Percentiles rank a stretch among this genome's conserved stretches.
phyloP scores from a whole-genome alignment of 768 basidiomycete genomes.

The Psilocybe sp. region DNA sequence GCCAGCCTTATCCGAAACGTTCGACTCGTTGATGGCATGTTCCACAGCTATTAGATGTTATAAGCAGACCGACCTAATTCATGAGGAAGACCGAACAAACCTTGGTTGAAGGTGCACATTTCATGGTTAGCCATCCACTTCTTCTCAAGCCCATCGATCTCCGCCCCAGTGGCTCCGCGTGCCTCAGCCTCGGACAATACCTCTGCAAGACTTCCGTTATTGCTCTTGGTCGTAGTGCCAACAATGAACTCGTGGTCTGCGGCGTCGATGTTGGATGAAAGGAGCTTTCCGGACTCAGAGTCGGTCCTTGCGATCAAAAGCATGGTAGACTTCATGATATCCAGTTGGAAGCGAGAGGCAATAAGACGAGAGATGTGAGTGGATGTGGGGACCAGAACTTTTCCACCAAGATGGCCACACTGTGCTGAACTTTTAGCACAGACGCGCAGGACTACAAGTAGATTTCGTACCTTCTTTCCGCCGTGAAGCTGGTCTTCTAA shows the following conservation, averaged over 20 bases:
- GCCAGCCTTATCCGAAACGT: conserved; percentile 48
- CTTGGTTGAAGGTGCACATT: conserved; percentile 83
- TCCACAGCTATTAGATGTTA: conserved; percentile 47
- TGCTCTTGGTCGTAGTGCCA: conserved; percentile 51
- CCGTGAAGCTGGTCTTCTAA: conserved; percentile 94
- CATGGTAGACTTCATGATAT: conserved; percentile 86
- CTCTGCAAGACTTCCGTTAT: conserved; percentile 57
- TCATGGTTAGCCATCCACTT: conserved; percentile 70
- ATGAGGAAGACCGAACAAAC: conserved; percentile 35
- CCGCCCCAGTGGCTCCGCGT: conserved; percentile 57
- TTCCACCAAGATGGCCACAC: conserved; percentile 89
- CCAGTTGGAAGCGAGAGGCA: conserved; percentile 86
- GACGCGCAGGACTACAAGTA: neutral
- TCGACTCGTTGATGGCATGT: conserved; percentile 49
- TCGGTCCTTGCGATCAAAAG: conserved; percentile 91
- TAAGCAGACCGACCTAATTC: neutral
- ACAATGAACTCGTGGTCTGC: conserved; percentile 78
- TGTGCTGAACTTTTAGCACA: conserved; percentile 20
- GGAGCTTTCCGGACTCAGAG: conserved; percentile 80
- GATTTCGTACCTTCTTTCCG: conserved; percentile 70
- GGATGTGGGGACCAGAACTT: conserved; percentile 88
- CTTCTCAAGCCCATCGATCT: conserved; percentile 71
- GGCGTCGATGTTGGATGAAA: conserved; percentile 81
- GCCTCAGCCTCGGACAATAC: conserved; percentile 66
- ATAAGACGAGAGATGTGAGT: conserved; percentile 84